Percentiles rank a stretch among this genome's conserved stretches.
Evolutionary conservation across 2,329 filamentous ascomycete genomes (phyloP).

Genomic region (Lojkania enalia): DNA sequence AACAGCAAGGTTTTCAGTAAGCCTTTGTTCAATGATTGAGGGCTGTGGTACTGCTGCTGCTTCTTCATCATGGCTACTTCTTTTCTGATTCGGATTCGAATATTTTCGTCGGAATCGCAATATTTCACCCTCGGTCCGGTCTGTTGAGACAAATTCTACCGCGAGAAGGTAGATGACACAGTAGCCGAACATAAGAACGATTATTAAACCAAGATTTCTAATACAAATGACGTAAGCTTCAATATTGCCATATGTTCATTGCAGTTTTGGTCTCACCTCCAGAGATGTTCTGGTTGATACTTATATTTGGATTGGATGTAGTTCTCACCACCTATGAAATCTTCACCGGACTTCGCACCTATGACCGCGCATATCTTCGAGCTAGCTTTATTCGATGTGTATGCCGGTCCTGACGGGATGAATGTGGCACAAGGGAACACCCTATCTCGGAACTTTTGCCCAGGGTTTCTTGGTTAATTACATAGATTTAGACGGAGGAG

Average conservation of each 20-base stretch:
- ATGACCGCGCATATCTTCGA: background rate
- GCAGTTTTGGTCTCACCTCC: too few relatives aligned
- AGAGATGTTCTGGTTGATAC: background rate
- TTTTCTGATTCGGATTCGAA: constrained; percentile 38
- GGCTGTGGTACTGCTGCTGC: too few relatives aligned
- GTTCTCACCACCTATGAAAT: background rate
- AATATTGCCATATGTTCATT: background rate
- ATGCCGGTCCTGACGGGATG: background rate
- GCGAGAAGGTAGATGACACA: constrained; percentile 7
- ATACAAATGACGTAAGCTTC: background rate
- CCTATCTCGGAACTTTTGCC: background rate
- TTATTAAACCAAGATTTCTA: background rate
- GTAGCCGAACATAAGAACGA: background rate
- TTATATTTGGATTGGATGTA: background rate
- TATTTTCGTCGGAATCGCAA: constrained; percentile 65
- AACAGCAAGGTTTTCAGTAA: too few relatives aligned
- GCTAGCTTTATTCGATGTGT: background rate
- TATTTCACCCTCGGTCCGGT: constrained; percentile 66
- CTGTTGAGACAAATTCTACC: constrained; percentile 65
- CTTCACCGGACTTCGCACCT: background rate
- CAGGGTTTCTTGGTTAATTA: background rate
- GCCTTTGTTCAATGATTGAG: too few relatives aligned
- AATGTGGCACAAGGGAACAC: background rate
- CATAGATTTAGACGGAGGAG: too few relatives aligned
- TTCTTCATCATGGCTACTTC: constrained; percentile 53